Base-by-base conservation (phyloP, 2,329 filamentous ascomycete genomes). In the Neoascochyta sp. region DNA sequence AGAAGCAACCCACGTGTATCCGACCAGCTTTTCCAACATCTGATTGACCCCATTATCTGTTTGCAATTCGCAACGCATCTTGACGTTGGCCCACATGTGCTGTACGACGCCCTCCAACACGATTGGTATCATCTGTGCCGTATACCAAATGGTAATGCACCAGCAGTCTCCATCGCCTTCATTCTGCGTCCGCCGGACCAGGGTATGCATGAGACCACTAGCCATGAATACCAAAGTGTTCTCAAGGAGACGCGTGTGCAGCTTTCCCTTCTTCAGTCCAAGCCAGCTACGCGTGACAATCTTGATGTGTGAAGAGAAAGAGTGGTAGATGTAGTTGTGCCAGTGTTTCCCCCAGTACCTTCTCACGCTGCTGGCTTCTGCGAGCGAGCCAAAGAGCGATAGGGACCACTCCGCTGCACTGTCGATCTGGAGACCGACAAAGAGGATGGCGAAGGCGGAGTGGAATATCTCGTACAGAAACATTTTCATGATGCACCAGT, bases 331-430 rank as follows among this genome's bases (percentile, higher is more conserved):
- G 16, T 33, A 52, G 10, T 45, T 45, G 23, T 52, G 48, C 48
- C 48, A 52, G 21, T 50, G 46, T 7, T 28, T 24, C 2, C 39
- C 33, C 48, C 48, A 52, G 13, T 47, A 52, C 8, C 33, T 9
- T 3, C 48, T 19, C 3, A 50, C 46, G 5, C 28, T 43, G 20
- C 21, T 43, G 8, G 34, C 32, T 1, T 34, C 29, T 1, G 9
- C 9, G 3, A 47, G 3, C 0, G 22, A 11, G 1, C 45, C 46
- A 27, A 43, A 52, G 4, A 51, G 27, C 1, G 15, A 7, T 14
- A 36, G 9, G 1, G 21, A 22, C 47, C 47, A 51, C 11, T 45
- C 39, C 0, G 12, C 4, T 0, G 46, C 24, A 0, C 2, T 14
- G 18, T 52, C 46, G 7, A 47, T 12, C 1, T 30, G 23, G 3